Base-by-base conservation (phyloP, 768 basidiomycete genomes). In the Coprinopsis cinerea region DNA sequence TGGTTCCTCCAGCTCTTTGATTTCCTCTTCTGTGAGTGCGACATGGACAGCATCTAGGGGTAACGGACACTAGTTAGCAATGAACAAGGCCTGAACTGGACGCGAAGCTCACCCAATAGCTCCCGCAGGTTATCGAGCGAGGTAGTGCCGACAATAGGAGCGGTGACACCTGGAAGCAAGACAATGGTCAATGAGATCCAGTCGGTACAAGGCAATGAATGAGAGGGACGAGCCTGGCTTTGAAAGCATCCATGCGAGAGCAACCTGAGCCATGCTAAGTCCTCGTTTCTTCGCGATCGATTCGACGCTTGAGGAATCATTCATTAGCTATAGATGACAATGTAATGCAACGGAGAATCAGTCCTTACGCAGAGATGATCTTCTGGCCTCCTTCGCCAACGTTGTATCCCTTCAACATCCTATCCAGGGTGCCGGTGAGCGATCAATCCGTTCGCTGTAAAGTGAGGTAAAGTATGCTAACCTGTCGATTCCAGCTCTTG, bases 71-170 rank as follows among this genome's bases (percentile, higher is more conserved):
- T 7, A 15, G 15, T 32, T 32, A 15, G 30, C 30, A 32, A 7
- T 32, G 9, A 32, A 32, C 7, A 15, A 7, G 9, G 30, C 30
- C n/a, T n/a, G n/a, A n/a, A n/a, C n/a, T n/a, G n/a, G n/a, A n/a
- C n/a, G n/a, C n/a, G n/a, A n/a, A n/a, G 7, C 30, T 32, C 30
- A 73, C 73, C 75, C 41, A 78, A 67, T 27, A 80, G 64, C 43
- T 82, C 79, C 43, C 72, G 61, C 25, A 82, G 59, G 53, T 79
- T 75, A 30, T 75, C 65, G 2, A 74, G 53, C 26, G 68, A 75
- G 1, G 76, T 77, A 0, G 73, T 69, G 0, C 79, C 81, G 20
- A 81, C 71, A 54, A 82, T 79, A 0, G 81, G 80, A 1, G 79
- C 79, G 0, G 76, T 67, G 6, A 82, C 72, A 26, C 66, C 70